Evolutionary conservation across 306 rosid species (phyloP), one percentile per base, ranked within the genome.

Genomic region (Abrus precatorius): DNA sequence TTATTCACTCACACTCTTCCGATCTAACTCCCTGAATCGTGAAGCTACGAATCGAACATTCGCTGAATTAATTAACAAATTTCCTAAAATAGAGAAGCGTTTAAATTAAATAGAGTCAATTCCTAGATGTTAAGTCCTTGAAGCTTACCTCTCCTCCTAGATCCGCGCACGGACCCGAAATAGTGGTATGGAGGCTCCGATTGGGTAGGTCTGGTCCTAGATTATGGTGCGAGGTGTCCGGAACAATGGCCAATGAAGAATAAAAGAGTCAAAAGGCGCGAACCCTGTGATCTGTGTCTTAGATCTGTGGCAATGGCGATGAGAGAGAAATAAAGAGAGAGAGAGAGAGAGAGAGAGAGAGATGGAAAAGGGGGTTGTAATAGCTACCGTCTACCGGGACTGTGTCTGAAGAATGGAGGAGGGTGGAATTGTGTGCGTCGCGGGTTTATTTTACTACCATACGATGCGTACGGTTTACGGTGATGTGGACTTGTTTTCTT

Each of bases 401-500:
- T 50, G 47, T 78, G 73, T 78, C 30, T 41, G 48, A 64, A 74
- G 52, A 74, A 40, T 7, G 27, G 34, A 45, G 30, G 78, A 40
- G 65, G 78, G 11, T 57, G 54, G 38, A 74, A 69, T 86, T 32
- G 20, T 12, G 27, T 84, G 82, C 59, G 44, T 29, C 69, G 49
- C 28, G 33, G 52, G 10, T 3, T 75, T 36, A n/a, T 5, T 56
- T 49, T 72, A 72, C 27, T 30, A 71, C 27, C n/a, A 85, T 85
- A 77, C 85, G 57, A 50, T 69, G 80, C 86, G 64, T 82, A 73
- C 85, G 79, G 81, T 56, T 7, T 10, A 76, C 88, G 83, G 77
- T 64, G 88, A 85, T 34, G 72, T 71, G 75, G 84, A 80, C 78
- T 1, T 3, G 11, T 11, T 84, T 69, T 43, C 66, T 67, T 30